Conservation (phyloP, 148 eudicot genomes). For the Vaccinium macrocarpon region DNA sequence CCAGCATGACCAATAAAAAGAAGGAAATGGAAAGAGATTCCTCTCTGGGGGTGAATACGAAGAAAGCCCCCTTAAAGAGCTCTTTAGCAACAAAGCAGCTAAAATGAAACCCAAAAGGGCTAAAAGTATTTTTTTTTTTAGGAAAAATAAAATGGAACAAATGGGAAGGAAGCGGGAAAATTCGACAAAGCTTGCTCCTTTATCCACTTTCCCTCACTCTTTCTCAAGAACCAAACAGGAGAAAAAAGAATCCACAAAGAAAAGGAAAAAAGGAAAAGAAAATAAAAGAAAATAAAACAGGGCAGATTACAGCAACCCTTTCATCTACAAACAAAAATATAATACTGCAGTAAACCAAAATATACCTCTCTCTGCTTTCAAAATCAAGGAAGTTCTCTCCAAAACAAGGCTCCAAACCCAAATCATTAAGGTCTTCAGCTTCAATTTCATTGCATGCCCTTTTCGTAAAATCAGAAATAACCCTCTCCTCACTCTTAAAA, state of each 20-base stretch:
- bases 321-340: no score
- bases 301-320: constrained; percentile 2
- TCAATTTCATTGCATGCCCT: constrained; percentile 13
- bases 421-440: constrained; percentile 26
- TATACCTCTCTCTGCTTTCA: constrained; percentile 62
- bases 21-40: constrained; percentile 21
- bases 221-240: constrained; percentile 10
- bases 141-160: background rate
- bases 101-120: constrained; percentile 10
- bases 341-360: background rate
- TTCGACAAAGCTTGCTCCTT: background rate
- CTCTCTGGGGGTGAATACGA: constrained; percentile 27
- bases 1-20: constrained; percentile 16
- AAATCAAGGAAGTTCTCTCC: constrained; percentile 73
- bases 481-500: constrained; percentile 21
- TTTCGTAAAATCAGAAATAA: background rate
- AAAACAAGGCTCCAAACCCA: constrained; percentile 43
- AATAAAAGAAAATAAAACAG: background rate
- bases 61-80: constrained; percentile 26
- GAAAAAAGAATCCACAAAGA: background rate
- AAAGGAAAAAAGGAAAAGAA: background rate
- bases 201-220: background rate
- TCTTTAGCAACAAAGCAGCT: constrained; percentile 18
- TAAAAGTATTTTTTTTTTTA: background rate
- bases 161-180: background rate